Evolutionary conservation across 148 eudicot genomes (phyloP).

Genomic region (Rhododendron vialii): DNA sequence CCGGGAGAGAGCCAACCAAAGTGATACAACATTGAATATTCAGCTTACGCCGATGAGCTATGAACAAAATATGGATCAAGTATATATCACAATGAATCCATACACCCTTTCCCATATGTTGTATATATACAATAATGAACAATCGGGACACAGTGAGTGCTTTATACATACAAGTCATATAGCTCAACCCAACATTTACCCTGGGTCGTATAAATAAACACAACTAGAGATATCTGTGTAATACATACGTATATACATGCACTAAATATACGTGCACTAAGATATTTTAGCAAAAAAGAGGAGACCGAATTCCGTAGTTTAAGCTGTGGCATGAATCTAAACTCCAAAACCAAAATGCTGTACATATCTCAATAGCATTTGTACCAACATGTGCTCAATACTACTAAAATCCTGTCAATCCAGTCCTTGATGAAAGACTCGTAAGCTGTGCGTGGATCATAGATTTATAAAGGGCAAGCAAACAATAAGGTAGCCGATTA

Average conservation of each 20-base stretch:
- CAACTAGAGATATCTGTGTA: not conserved
- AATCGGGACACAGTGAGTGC: not conserved
- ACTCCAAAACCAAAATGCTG: conserved; percentile 2
- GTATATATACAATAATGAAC: not conserved
- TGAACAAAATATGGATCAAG: not conserved
- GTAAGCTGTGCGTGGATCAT: not conserved
- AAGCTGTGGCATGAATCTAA: not conserved
- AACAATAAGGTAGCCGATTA: not conserved
- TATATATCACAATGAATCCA: not conserved
- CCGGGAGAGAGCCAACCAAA: not conserved
- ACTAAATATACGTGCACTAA: not conserved
- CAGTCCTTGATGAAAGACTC: not conserved
- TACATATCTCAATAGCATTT: conserved; percentile 1
- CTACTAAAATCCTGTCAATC: not conserved
- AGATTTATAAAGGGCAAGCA: not conserved
- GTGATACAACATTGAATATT: not conserved
- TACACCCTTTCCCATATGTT: not conserved
- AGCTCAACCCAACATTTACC: not conserved
- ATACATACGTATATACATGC: not conserved
- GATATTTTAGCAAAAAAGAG: not conserved
- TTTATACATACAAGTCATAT: not conserved
- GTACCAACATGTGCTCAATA: not conserved
- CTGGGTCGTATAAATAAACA: not conserved
- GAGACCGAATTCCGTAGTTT: not conserved
- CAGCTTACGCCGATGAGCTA: not conserved